Evolutionary conservation across 2,329 filamentous ascomycete species (phyloP), one percentile per base, ranked within the genome.

Genomic region (Calonectria hawksworthii): DNA sequence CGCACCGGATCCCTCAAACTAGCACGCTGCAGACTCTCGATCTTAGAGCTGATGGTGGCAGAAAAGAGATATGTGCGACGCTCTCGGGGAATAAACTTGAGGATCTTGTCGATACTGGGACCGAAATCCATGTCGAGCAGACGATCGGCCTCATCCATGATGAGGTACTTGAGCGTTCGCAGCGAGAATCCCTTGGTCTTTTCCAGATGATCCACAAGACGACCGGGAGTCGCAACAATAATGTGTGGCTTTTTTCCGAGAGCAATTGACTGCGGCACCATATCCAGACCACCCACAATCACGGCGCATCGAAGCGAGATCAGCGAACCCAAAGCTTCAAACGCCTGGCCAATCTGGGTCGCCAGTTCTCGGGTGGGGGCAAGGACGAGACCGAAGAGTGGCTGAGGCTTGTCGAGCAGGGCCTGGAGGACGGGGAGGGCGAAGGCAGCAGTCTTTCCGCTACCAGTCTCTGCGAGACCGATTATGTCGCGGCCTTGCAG

Each of bases 151-250:
- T 98, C 96, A 82, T 98, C 96, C 92, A 99, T 96, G 75, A 98
- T 96, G 4, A 99, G 88, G 82, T 96, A 98, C 82, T 96, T 96
- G 47, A 98, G 88, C 5, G 91, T 90, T 36, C 94, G 91, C 64
- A 99, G 87, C 2, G 94, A 96, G 86, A 99, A 99, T 14, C 97
- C 96, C 85, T 98, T 98, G 2, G 97, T 99, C 86, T 98, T 98
- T 84, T 99, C 96, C 11, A 99, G 88, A 80, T 99, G 97, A 81
- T 99, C 97, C 6, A 98, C 89, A 28, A 98, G 87, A 72, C 96
- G 92, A 68, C 96, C 96, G 0, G 96, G 96, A 0, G 96, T 98
- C 0, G 96, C 96, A 50, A 99, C 96, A 28, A 99, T 89, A 30
- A 99, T 93, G 82, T 99, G 97, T 10, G 97, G 97, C 80, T 96